phyloP scores from a whole-genome alignment of 2,329 filamentous ascomycete genomes.

The Paracorniculantispora psalliotae region DNA sequence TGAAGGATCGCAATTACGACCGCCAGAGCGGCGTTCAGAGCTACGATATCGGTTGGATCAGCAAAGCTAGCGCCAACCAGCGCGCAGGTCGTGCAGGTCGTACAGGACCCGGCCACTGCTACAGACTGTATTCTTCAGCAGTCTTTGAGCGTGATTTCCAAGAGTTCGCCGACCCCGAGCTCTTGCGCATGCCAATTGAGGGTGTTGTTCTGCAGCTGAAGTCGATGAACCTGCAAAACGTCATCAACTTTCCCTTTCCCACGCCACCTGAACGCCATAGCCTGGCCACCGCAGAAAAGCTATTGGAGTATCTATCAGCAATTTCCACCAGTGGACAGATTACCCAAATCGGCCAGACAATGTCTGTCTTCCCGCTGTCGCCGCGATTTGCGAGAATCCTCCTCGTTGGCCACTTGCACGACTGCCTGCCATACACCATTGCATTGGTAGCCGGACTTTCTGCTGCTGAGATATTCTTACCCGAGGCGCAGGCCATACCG shows the following conservation, averaged over 20 bases:
- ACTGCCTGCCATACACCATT: constrained; percentile 79
- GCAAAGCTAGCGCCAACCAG: constrained; percentile 91
- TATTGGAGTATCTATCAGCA: constrained; percentile 81
- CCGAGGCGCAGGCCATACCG: constrained; percentile 71
- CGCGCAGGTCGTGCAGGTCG: constrained; percentile 89
- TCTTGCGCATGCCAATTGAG: constrained; percentile 87
- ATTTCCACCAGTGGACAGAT: constrained; percentile 67
- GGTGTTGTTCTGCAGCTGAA: constrained; percentile 91
- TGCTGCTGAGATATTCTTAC: constrained; percentile 80
- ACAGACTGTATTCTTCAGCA: constrained; percentile 88
- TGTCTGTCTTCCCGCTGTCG: constrained; percentile 84
- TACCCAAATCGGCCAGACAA: constrained; percentile 71
- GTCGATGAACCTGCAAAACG: constrained; percentile 83
- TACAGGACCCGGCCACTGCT: constrained; percentile 94
- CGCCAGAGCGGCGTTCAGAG: constrained; percentile 86
- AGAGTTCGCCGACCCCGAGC: constrained; percentile 81
- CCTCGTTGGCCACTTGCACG: constrained; percentile 77
- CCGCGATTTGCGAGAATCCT: constrained; percentile 90
- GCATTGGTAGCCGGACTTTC: constrained; percentile 85
- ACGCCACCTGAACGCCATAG: constrained; percentile 76
- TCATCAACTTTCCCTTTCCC: constrained; percentile 93
- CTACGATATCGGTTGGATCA: constrained; percentile 94
- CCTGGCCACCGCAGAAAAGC: constrained; percentile 76
- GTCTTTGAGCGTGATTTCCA: constrained; percentile 87
- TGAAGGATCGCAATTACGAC: constrained; percentile 89